These are phyloP conservation scores for Hericium rajendrae DNA, from an alignment of 768 basidiomycete species.

Conservation along the genomic window DNA sequence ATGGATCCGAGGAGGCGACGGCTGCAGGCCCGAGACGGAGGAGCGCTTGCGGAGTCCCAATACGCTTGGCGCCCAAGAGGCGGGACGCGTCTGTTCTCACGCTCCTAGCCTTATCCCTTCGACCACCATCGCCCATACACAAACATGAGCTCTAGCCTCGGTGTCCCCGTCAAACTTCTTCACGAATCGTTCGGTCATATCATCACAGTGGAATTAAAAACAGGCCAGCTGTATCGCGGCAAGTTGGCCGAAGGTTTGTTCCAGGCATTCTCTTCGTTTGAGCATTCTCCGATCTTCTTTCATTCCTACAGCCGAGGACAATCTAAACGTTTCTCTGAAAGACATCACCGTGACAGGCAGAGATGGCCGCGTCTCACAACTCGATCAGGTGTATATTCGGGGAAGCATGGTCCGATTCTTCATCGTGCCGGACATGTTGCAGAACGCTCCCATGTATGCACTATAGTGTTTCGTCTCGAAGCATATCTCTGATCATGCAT, in stretches of 20 bases:
- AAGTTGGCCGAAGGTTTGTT: constrained; percentile 89
- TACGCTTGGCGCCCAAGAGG: neutral
- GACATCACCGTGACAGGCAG: constrained; percentile 97
- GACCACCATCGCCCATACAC: constrained; percentile 1
- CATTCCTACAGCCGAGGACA: constrained; percentile 80
- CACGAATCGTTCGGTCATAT: constrained; percentile 96
- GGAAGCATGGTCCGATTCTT: constrained; percentile 98
- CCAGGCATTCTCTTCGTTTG: constrained; percentile 1
- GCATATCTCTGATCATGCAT: neutral
- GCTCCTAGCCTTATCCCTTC: neutral
- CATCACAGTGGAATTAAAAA: constrained; percentile 97
- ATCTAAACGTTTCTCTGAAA: constrained; percentile 90
- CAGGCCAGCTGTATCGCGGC: constrained; percentile 93
- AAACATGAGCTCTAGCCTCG: constrained; percentile 53
- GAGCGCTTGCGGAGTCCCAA: too few species aligned
- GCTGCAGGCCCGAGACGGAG: too few species aligned
- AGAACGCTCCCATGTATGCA: constrained; percentile 95
- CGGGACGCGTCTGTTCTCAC: neutral
- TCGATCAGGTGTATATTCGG: constrained; percentile 98
- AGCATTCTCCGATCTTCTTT: constrained; percentile 3
- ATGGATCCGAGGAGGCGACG: neutral
- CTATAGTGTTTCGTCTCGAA: constrained; percentile 3
- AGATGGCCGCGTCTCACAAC: constrained; percentile 96
- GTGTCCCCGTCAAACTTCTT: constrained; percentile 92
- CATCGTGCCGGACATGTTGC: constrained; percentile 98